Base-by-base conservation (phyloP, 176 grass and related monocot genomes). In the Oryza brachyantha region DNA sequence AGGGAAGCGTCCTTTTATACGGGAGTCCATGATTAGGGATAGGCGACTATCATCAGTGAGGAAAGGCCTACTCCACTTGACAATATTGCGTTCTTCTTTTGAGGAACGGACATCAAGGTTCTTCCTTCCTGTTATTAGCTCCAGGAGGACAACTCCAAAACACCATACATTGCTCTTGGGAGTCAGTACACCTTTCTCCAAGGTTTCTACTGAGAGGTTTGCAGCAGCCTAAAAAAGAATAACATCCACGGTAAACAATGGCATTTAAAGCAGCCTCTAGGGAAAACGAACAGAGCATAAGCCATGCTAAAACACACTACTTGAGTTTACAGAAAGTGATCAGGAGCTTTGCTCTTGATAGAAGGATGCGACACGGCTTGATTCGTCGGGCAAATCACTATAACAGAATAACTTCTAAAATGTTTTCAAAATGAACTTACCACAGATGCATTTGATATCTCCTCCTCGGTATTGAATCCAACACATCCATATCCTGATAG, bases 111-210 rank as follows among this genome's bases (percentile, higher is more conserved):
- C 32, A 45, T 99, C 92, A 57, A 95, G 90, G 76, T 99, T 99
- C 76, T 83, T 96, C 61, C 86, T 88, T 63, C 92, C 96, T 5
- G 96, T 99, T 61, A 99, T 91, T 85, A 99, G 74, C 79, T 99
- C 96, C 29, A 99, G 88, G n/a, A 99, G 80, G 65, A 96, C 86
- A 59, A 99, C 84, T 43, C 96, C 96, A 76, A 95, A 99, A 72
- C 92, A 93, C 92, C 92, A 99, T 29, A 99, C 96, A 0, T 99
- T 99, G 81, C 92, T 95, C 77, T 99, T 99, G 7, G 96, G 96
- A 72, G 96, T 99, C 70, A 99, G 67, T 43, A 93, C 70, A 42
- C 92, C 92, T 89, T 99, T 99, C 78, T 93, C 96, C 86, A 99
- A 87, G 27, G 96, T 99, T 82, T 99, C 96, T 26, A 86, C 83